Evolutionary conservation across 768 basidiomycete species (phyloP).

Genomic region (Termitomyces sp.): DNA sequence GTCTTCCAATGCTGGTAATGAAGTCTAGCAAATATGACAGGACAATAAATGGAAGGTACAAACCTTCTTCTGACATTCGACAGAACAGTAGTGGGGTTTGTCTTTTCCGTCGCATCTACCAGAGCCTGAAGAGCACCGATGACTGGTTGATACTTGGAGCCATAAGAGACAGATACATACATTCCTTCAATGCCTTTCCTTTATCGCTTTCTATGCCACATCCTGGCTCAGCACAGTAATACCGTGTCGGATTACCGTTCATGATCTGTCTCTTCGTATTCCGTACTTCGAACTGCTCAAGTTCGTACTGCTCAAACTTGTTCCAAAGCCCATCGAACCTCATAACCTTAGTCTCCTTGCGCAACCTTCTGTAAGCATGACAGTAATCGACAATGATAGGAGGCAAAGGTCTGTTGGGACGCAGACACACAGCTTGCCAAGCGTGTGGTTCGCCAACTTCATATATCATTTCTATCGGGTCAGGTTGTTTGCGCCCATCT

Average conservation of each 20-base stretch:
- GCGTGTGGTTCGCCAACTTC: constrained; percentile 2
- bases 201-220: not conserved
- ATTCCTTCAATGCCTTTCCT: not conserved
- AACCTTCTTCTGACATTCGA: not conserved
- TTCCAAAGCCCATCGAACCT: not conserved
- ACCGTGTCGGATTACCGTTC: not conserved
- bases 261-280: not conserved
- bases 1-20: not conserved
- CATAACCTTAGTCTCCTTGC: not conserved
- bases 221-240: not conserved
- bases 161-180: not conserved
- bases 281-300: not conserved
- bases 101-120: not conserved
- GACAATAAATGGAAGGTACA: not conserved
- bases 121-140: not conserved
- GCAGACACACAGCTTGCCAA: not conserved
- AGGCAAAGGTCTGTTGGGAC: not conserved
- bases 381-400: not conserved
- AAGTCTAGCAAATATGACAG: not conserved
- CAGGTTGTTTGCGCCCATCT: not conserved
- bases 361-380: not conserved
- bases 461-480: constrained; percentile 1
- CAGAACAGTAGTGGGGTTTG: constrained; percentile 1
- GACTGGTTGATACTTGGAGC: not conserved
- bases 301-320: not conserved